Evolutionary conservation across 2,329 filamentous ascomycete genomes (phyloP), one percentile per base, ranked within the genome.

Genomic region (Mollisiaceae sp.): DNA sequence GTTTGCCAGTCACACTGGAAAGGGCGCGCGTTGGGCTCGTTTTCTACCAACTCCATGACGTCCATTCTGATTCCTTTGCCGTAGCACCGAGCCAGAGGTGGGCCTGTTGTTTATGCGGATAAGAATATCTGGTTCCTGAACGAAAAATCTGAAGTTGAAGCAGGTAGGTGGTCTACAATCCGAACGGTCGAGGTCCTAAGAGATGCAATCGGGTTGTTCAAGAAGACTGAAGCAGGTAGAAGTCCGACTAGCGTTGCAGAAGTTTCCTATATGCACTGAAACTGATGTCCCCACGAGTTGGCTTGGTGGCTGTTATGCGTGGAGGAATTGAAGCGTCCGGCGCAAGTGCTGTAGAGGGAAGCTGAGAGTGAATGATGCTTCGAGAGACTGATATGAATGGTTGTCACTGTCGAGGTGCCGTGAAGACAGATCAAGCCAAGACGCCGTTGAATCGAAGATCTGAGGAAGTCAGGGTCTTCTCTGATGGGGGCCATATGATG

Each of bases 1-100:
- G 79, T 78, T 67, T 85, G 79, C 87, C 87, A 89, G 72, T 87
- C 84, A 76, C 87, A 89, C 78, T 85, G 82, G 75, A 88, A 89
- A 41, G 86, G 86, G 71, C 87, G 84, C 77, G 85, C 81, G 64
- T 83, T 83, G 59, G 85, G 83, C 80, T 89, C 86, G 75, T 88
- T 85, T 68, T 89, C 86, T 68, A 89, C 86, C 70, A 89, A 79
- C 77, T 89, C 86, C 78, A 88, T 82, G 72, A 89, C 82, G 78
- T 89, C 87, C 87, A 89, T 88, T 57, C 39, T 73, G 63, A 43
- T 32, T 22, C 39, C 41, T 45, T 60, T 27, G 12, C 52, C 35
- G 27, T 27, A 39, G 52, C 35, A 56, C 36, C 18, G 59, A 36
- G 41, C 20, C 41, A 18, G 32, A 32, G 24, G 52, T 27, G 22